Percentiles rank a stretch among this genome's conserved stretches.
Conservation (phyloP, 169 alveolate species). For the Plasmodium fragile region DNA sequence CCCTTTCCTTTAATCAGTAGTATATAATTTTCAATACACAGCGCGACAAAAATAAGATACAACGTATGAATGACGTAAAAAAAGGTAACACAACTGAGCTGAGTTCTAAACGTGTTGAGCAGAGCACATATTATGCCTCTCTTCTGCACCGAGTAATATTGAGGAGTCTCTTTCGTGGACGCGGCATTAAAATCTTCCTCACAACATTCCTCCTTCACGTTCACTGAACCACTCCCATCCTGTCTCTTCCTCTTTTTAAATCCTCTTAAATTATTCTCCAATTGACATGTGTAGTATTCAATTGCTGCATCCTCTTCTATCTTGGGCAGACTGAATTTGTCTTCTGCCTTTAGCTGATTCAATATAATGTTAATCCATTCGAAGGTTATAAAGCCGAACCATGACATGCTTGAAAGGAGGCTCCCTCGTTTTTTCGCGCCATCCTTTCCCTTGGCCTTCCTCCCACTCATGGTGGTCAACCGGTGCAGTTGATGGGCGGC, state of each 20-base stretch:
- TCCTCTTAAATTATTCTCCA: conserved; percentile 12
- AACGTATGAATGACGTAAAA: conserved; percentile 10
- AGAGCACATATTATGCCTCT: conserved; percentile 9
- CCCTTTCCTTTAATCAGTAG: conserved; percentile 6
- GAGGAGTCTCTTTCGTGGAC: neutral
- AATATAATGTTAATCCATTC: conserved; percentile 38
- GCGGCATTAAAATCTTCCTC: neutral
- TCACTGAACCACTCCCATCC: neutral
- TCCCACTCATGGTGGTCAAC: neutral
- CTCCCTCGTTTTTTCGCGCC: neutral
- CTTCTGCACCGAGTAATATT: neutral
- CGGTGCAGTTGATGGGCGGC: neutral
- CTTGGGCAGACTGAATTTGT: conserved; percentile 26
- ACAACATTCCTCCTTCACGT: neutral
- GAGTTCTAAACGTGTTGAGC: conserved; percentile 3
- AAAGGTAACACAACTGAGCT: neutral
- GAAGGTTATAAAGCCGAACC: conserved; percentile 30
- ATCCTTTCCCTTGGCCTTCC: neutral
- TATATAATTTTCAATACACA: conserved; percentile 38
- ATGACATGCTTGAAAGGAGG: neutral
- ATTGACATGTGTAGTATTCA: neutral
- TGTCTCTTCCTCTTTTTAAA: neutral
- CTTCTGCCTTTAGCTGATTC: neutral
- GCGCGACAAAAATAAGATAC: conserved; percentile 22
- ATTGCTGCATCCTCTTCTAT: conserved; percentile 7